Evolutionary conservation across 2,329 filamentous ascomycete genomes (phyloP), one percentile per base, ranked within the genome.

Genomic region (Eutypa lata): DNA sequence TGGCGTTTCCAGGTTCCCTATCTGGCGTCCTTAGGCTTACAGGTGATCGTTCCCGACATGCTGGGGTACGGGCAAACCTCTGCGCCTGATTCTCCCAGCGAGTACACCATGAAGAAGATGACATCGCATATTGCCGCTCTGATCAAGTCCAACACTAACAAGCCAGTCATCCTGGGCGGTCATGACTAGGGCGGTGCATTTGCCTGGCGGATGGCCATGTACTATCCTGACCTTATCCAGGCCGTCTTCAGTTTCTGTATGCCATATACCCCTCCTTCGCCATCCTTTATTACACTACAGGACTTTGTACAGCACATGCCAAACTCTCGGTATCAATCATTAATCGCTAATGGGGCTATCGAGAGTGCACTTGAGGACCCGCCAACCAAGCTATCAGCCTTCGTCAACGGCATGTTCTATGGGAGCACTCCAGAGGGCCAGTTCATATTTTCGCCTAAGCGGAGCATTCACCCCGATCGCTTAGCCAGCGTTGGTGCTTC

Each of bases 131-230:
- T 88, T 59, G 81, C 80, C 42, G 80, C 79, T 47, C 73, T 88
- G 28, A 79, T 82, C 7, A 71, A 70, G 44, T 77, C 81, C 37
- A n/a, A n/a, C n/a, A n/a, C n/a, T n/a, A n/a, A n/a, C n/a, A n/a
- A n/a, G 42, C 55, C 55, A 19, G 83, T 89, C 59, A 83, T 89
- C 37, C 74, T 90, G 13, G 85, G 86, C 26, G 87, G 86, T 8
- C 87, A 90, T 68, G 87, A 90, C 66, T 89, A 87, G 83, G 87
- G 87, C 64, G 86, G 84, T 60, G 75, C 76, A 7, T 73, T 87
- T 10, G 81, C 83, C 46, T 89, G 85, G 70, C 79, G 86, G 28
- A 72, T 84, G 33, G 83, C 85, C 10, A 78, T 85, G 48, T 83
- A 79, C 73, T 75, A 87, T 59, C 86, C 86, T 0, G 67, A 80